These are phyloP conservation scores for Acer negundo DNA, from an alignment of 345 rosid genomes.

Conservation along the genomic window DNA sequence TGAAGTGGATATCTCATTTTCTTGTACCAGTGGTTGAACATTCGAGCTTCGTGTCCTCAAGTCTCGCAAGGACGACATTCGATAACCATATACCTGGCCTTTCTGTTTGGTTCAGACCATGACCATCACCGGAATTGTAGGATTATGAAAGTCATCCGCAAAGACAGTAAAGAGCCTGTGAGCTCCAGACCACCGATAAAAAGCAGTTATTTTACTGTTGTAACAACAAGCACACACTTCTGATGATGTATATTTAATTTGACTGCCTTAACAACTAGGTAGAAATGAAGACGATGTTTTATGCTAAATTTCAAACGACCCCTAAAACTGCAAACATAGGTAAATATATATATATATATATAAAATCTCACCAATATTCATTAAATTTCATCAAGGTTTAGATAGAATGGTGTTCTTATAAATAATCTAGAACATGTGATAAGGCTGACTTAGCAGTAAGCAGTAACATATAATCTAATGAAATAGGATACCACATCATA, in stretches of 20 bases:
- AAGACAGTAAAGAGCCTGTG: conserved; percentile 59
- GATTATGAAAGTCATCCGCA: conserved; percentile 59
- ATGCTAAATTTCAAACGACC: too few species aligned
- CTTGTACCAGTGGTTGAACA: conserved; percentile 42
- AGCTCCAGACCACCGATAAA: conserved; percentile 72
- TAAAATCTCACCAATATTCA: too few species aligned
- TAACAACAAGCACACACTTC: conserved; percentile 65
- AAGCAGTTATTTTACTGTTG: conserved; percentile 63
- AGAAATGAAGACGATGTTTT: too few species aligned
- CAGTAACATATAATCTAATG: neutral
- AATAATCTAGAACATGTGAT: too few species aligned
- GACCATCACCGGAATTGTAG: conserved; percentile 65
- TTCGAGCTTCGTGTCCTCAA: conserved; percentile 36
- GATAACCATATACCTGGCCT: conserved; percentile 76
- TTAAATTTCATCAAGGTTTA: too few species aligned
- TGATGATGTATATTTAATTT: too few species aligned
- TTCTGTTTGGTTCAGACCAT: too few species aligned
- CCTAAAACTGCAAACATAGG: too few species aligned
- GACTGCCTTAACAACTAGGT: too few species aligned
- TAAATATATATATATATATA: too few species aligned
- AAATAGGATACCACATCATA: conserved; percentile 1
- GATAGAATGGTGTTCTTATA: too few species aligned
- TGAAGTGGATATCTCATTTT: conserved; percentile 57
- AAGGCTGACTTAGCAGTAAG: too few species aligned
- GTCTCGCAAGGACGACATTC: conserved; percentile 57